These are phyloP conservation scores for Durotheca rogersii DNA, from an alignment of 495 filamentous ascomycete species.

Conservation along the genomic window DNA sequence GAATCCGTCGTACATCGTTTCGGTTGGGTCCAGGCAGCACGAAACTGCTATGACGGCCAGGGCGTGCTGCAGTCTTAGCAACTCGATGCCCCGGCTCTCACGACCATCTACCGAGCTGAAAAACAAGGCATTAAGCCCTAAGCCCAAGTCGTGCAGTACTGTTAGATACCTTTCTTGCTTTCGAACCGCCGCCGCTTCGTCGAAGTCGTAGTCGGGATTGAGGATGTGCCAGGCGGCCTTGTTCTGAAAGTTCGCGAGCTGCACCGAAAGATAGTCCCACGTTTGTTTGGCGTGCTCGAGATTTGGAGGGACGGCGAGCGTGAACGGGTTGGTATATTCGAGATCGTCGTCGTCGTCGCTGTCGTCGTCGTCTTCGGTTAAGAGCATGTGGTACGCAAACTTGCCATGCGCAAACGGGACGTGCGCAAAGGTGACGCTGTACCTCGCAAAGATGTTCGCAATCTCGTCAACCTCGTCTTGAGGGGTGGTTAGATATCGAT, in stretches of 20 bases:
- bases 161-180: conserved; percentile 24
- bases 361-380: conserved; percentile 25
- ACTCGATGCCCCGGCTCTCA: conserved; percentile 20
- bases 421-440: conserved; percentile 23
- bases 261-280: conserved; percentile 21
- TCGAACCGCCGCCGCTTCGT: conserved; percentile 11
- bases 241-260: conserved; percentile 24
- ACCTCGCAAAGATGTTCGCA: conserved; percentile 28
- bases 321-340: conserved; percentile 8
- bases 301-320: conserved; percentile 17
- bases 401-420: conserved; percentile 30
- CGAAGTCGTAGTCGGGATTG: conserved; percentile 30
- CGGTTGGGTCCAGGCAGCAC: conserved; percentile 30
- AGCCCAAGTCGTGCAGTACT: conserved; percentile 18
- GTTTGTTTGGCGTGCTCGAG: conserved; percentile 21
- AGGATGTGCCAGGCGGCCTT: conserved; percentile 22
- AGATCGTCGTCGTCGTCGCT: conserved; percentile 16
- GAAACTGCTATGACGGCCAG: conserved; percentile 10
- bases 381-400: conserved; percentile 29
- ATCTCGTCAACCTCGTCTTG: conserved; percentile 32
- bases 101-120: conserved; percentile 14
- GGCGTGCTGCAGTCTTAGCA: conserved; percentile 23
- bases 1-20: conserved; percentile 31
- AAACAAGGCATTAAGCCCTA: conserved; percentile 16
- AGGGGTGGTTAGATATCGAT: conserved; percentile 14